Conservation (phyloP, 495 filamentous ascomycete genomes). For the Daldinia vernicosa region DNA sequence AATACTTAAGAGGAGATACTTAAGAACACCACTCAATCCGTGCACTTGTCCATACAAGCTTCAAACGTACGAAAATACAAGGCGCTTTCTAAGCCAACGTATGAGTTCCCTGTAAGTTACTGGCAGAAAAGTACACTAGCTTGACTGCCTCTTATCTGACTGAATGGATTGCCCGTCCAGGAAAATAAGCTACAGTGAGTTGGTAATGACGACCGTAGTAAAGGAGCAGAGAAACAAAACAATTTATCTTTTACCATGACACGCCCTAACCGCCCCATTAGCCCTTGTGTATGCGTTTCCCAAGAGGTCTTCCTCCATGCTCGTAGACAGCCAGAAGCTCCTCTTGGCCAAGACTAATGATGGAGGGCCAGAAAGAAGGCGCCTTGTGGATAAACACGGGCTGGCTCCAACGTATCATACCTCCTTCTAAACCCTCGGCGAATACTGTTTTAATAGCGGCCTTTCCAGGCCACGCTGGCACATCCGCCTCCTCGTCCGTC, state of each 20-base stretch:
- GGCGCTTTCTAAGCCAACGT: neutral
- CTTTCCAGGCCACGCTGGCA: conserved; percentile 40
- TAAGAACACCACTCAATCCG: conserved; percentile 6
- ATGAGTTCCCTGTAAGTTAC: neutral
- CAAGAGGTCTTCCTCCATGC: conserved; percentile 37
- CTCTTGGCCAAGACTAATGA: conserved; percentile 29
- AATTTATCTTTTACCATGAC: neutral
- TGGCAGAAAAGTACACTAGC: neutral
- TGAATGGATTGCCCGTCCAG: neutral
- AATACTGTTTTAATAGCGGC: conserved; percentile 48
- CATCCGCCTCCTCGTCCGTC: conserved; percentile 64
- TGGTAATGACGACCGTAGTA: neutral
- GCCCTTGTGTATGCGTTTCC: conserved; percentile 26
- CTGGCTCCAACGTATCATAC: conserved; percentile 35
- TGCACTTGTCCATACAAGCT: neutral
- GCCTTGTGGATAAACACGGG: conserved; percentile 31
- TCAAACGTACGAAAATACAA: neutral
- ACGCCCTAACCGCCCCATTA: neutral
- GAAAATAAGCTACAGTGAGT: neutral
- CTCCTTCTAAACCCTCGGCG: conserved; percentile 25
- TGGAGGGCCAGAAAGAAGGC: conserved; percentile 41
- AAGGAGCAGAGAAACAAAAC: neutral
- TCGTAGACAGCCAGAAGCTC: conserved; percentile 46
- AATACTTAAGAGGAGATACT: neutral
- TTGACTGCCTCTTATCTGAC: neutral